Base-by-base conservation (phyloP, 2,329 filamentous ascomycete genomes). In the Aspergillus udagawae region DNA sequence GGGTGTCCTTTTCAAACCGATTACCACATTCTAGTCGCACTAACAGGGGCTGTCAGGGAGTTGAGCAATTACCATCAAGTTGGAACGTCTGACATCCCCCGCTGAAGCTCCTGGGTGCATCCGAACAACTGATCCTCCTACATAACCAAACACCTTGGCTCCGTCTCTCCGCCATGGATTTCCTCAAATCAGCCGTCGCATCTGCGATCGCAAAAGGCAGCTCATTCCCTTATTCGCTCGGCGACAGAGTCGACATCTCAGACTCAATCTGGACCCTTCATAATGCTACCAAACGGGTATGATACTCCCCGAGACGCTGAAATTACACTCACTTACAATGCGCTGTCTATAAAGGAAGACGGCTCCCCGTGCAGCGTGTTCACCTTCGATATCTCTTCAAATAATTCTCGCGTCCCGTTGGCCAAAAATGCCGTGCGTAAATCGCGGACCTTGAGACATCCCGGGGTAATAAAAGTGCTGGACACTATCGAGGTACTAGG, bases 201-300 rank as follows among this genome's bases (percentile, higher is more conserved):
- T 97, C 94, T 60, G 93, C 92, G 66, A 97, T 99, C 69, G 91
- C 94, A 49, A 94, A 96, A 74, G 92, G 93, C 1, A 92, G 92
- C 53, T 88, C 92, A 5, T 96, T 97, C 71, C 92, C 92, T 4
- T 97, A 96, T 73, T 88, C 84, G 50, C 94, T 97, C 71, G 93
- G 92, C 67, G 94, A 99, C 75, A 86, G 89, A 73, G 89, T 97
- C 58, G 93, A 97, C 72, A 82, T 94, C 53, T 91, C 95, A 73
- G 87, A 94, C 70, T 96, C 93, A 27, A 92, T 97, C 68, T 99
- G 94, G 92, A 90, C 89, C n/a, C 79, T 99, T 57, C 88, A 94
- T 77, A 97, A 97, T 76, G 94, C 91, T 70, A 96, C 90, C 55
- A 94, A 89, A 78, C 86, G 91, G 77, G 92, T 94, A 82, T 62